Base-by-base conservation (phyloP, 83 land plant genomes). In the Thuja plicata region DNA sequence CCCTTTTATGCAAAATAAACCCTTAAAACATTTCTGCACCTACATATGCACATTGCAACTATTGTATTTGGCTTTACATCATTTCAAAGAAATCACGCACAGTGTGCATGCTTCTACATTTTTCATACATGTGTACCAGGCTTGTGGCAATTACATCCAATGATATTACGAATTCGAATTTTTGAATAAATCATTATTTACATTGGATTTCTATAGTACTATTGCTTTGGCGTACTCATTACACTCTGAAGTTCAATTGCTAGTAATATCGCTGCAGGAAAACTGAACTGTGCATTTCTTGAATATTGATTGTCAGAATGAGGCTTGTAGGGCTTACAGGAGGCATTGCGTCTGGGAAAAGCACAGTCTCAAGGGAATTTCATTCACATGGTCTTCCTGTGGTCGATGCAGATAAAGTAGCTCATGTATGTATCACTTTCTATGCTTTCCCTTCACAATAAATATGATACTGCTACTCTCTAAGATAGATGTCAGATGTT, bases 271-370 rank as follows among this genome's bases (percentile, higher is more conserved):
- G 35, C 35, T 13, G 38, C 79, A 32, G 79, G 79, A 35, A 76
- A 76, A 32, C 79, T 16, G 15, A 76, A 13, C 40, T 76, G 38
- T 13, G 6, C 79, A 12, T 35, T 76, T 16, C 38, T 76, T 76
- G 79, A 76, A 76, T 34, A 32, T 76, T 35, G 79, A 76, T 76
- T 32, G 38, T 35, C 38, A 52, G 73, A 86, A 97, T 96, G 99
- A 92, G 98, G 91, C 88, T 97, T 54, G 97, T 97, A 37, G 99
- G 99, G 35, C 83, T 97, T 60, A 97, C 97, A 0, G 99, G 99
- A 60, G 99, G 99, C 55, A 97, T 97, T 84, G 91, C 98, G 7
- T 97, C 98, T 1, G 99, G 98, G n/a, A 97, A 97, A 90, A 97
- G 98, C 91, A 97, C 98, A 0, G 96, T 96, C 86, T 97, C 99